These are phyloP conservation scores for Buddleja alternifolia DNA, from an alignment of 257 asterid genomes.

Conservation along the genomic window DNA sequence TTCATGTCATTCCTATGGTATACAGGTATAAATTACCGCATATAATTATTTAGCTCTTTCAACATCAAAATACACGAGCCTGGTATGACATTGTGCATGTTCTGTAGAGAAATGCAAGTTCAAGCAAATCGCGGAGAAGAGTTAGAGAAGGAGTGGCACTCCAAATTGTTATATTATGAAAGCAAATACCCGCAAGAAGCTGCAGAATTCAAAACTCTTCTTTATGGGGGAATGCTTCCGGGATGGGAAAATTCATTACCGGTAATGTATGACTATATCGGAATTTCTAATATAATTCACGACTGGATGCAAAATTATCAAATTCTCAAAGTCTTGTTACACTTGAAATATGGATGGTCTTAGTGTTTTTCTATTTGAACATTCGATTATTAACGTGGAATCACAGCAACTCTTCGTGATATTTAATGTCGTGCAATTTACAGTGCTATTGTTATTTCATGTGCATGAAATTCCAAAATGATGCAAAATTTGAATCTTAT, in stretches of 20 bases:
- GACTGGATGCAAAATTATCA: no score
- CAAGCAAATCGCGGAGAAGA: conserved; percentile 44
- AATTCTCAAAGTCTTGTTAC: neutral
- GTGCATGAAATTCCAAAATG: neutral
- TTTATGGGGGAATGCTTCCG: conserved; percentile 47
- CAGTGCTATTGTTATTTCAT: neutral
- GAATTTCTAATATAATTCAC: neutral
- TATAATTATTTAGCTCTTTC: neutral
- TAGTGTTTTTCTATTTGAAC: no score
- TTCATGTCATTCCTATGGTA: conserved; percentile 61
- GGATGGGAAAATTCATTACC: conserved; percentile 62
- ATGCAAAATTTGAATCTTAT: neutral
- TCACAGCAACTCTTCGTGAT: neutral
- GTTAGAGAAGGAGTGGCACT: conserved; percentile 48
- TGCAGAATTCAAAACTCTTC: conserved; percentile 47
- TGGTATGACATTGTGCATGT: neutral
- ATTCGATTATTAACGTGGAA: neutral
- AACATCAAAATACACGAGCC: neutral
- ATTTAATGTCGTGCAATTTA: neutral
- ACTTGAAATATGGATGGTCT: no score
- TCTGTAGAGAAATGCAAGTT: conserved; percentile 48
- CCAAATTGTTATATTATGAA: conserved; percentile 43
- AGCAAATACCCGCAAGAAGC: conserved; percentile 55
- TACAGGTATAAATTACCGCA: conserved; percentile 37
- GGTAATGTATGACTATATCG: conserved; percentile 29